Evolutionary conservation across 345 rosid species (phyloP), one percentile per base, ranked within the genome.

Genomic region (Eutrema yunnanense): DNA sequence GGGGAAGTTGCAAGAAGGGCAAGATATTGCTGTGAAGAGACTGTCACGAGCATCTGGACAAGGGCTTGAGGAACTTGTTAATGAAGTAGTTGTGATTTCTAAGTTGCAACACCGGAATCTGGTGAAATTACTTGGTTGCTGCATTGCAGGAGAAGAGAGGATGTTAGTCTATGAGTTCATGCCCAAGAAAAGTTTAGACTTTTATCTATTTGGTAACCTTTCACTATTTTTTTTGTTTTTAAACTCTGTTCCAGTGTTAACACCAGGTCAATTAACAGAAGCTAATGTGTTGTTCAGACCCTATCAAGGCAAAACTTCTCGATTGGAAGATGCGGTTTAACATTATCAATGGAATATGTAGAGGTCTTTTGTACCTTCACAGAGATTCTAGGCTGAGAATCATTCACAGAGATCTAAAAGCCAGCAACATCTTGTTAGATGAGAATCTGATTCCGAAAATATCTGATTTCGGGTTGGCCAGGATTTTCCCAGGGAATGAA

Each of bases 101-200:
- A 83, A 81, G 69, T 85, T 90, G 44, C 93, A 90, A 43, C 93
- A 90, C 48, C 68, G 84, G 11, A 88, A 88, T 52, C 84, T 90
- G 2, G 90, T 90, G 68, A 86, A 74, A 14, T 82, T 87, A 42
- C 46, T 58, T 58, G 63, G 46, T 5, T 58, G 43, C 46, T 58
- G 43, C 32, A 37, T 36, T 19, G 46, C 63, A 26, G 65, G 43
- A 66, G 88, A 84, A 22, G 94, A 90, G 10, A 82, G 78, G 78
- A 84, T 86, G 77, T 38, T 88, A 63, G 78, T 86, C 8, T 90
- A 90, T 16, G 91, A 90, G 40, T 88, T 81, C 78, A 76, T 84
- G 82, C 79, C 80, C 4, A 63, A 81, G 67, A 63, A 72, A 43
- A 84, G 87, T 71, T 67, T 84, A 68, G 87, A 84, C 48, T 60